Evolutionary conservation across 306 rosid species (phyloP).

Genomic region (Calophaca sinica): DNA sequence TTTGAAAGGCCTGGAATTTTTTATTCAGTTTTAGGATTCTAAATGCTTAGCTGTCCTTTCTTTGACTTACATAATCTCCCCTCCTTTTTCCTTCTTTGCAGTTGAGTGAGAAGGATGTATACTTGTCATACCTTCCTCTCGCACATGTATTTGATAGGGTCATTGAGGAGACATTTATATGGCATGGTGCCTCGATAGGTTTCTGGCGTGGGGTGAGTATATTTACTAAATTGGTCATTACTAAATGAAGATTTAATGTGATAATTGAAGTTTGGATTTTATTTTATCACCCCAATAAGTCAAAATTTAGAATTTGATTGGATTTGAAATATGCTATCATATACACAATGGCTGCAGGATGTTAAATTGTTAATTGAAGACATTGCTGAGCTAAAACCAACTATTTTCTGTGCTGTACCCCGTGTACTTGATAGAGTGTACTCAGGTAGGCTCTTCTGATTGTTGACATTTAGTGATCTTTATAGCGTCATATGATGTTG

Average conservation of each 20-base stretch:
- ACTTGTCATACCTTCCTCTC: slow-evolving; percentile 94
- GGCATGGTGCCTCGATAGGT: slow-evolving; percentile 91
- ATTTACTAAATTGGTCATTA: slow-evolving; percentile 18
- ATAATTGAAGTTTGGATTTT: slow-evolving; percentile 29
- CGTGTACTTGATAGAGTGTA: slow-evolving; percentile 94
- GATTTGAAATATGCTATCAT: slow-evolving; percentile 23
- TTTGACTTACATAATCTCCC: slow-evolving; percentile 27
- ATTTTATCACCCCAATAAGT: slow-evolving; percentile 9
- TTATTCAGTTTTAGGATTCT: slow-evolving; percentile 13
- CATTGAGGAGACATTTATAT: slow-evolving; percentile 90
- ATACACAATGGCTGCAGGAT: slow-evolving; percentile 66
- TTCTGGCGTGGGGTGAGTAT: slow-evolving; percentile 98
- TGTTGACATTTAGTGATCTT: slow-evolving; percentile 20
- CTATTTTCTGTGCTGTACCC: slow-evolving; percentile 96
- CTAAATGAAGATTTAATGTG: slow-evolving; percentile 31
- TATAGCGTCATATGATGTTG: slow-evolving; percentile 24
- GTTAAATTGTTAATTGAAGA: slow-evolving; percentile 88
- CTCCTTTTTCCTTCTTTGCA: slow-evolving; percentile 48
- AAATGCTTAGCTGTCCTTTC: slow-evolving; percentile 39
- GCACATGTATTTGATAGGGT: slow-evolving; percentile 95
- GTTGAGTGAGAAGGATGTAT: slow-evolving; percentile 76
- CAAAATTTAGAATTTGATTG: neutral
- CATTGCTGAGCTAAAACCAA: slow-evolving; percentile 87
- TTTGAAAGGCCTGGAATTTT: slow-evolving; percentile 8
- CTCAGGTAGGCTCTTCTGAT: slow-evolving; percentile 58